Percentiles rank a stretch among this genome's conserved stretches.
phyloP scores from a whole-genome alignment of 164 flowering plant species.

The Liriodendron chinense region DNA sequence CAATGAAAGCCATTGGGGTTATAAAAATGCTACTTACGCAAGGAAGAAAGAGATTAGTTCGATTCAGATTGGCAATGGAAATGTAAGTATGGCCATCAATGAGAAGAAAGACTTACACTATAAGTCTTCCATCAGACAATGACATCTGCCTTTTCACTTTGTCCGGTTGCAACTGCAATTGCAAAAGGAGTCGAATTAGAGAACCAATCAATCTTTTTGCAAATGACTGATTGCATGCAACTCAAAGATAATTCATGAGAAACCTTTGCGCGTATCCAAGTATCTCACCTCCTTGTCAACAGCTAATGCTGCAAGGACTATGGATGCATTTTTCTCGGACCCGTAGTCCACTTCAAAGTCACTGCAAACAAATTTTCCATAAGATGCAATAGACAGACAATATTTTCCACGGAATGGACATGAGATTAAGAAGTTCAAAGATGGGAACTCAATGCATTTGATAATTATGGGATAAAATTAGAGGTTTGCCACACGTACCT shows the following conservation, averaged over 20 bases:
- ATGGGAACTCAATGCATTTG: too few relatives aligned
- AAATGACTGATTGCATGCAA: neutral
- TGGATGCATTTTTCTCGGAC: slow-evolving; percentile 58
- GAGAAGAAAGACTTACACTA: slow-evolving; percentile 49
- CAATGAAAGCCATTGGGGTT: neutral
- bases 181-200: neutral
- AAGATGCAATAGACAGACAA: neutral
- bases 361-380: slow-evolving; percentile 35
- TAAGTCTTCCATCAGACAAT: slow-evolving; percentile 60
- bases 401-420: neutral
- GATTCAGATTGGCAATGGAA: neutral
- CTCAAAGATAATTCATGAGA: neutral
- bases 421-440: too few relatives aligned
- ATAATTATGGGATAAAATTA: too few relatives aligned
- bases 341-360: slow-evolving; percentile 73
- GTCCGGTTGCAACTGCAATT: slow-evolving; percentile 79
- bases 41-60: neutral
- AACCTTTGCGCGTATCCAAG: neutral
- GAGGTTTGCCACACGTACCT: too few relatives aligned
- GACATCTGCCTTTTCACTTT: slow-evolving; percentile 74
- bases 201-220: neutral
- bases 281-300: slow-evolving; percentile 83
- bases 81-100: neutral
- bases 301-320: slow-evolving; percentile 59
- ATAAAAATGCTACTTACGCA: too few relatives aligned